These are phyloP conservation scores for Nissolia schottii DNA, from an alignment of 306 rosid species.

Conservation along the genomic window DNA sequence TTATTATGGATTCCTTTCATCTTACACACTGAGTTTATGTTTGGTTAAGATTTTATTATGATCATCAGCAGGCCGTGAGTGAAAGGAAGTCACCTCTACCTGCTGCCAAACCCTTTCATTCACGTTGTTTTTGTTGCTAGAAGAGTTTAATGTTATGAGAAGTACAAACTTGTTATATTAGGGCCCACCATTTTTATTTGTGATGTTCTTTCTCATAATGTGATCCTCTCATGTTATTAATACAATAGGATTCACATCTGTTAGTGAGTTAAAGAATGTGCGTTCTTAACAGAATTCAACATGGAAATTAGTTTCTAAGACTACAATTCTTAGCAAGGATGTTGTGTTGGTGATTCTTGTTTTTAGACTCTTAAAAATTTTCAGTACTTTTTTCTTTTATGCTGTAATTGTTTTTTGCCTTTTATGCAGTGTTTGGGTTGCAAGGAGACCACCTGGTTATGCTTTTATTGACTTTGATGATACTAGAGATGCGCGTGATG, in stretches of 20 bases:
- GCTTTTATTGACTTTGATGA: constrained; percentile 97
- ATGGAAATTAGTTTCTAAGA: not conserved
- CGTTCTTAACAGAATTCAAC: not conserved
- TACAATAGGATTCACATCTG: no score
- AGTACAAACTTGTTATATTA: no score
- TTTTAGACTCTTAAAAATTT: not conserved
- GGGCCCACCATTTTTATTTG: no score
- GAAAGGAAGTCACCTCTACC: not conserved
- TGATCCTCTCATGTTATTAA: not conserved
- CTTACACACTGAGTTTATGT: not conserved
- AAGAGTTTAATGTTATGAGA: no score
- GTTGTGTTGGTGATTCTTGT: not conserved
- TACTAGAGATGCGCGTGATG: constrained; percentile 85
- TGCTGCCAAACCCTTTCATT: not conserved
- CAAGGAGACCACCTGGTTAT: constrained; percentile 96
- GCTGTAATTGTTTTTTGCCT: not conserved
- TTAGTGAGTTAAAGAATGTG: not conserved
- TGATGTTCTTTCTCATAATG: no score
- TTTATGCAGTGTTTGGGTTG: constrained; percentile 91
- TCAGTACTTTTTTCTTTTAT: not conserved
- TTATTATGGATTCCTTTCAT: not conserved
- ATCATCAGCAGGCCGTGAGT: not conserved
- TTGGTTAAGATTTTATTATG: not conserved
- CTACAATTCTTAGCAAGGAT: not conserved
- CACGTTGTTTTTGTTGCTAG: no score